These are phyloP conservation scores for Silene vulgaris DNA, from an alignment of 179 eudicot genomes.

Conservation along the genomic window DNA sequence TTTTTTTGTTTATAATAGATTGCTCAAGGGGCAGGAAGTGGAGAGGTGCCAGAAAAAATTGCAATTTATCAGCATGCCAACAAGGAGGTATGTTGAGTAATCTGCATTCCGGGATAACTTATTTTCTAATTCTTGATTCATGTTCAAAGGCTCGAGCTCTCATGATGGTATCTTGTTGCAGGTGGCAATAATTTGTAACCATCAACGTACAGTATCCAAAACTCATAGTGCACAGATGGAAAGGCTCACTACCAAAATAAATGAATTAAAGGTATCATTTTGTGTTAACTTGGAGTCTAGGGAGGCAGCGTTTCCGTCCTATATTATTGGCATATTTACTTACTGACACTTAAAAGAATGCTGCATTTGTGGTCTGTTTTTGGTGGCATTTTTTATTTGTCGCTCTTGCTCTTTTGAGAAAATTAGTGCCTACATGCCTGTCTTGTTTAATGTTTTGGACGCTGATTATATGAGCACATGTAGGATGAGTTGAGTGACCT, in stretches of 20 bases:
- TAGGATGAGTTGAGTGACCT: constrained; percentile 58
- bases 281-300: neutral
- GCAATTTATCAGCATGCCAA: constrained; percentile 74
- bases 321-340: neutral
- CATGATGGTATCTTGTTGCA: constrained; percentile 33
- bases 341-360: neutral
- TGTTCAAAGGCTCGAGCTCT: constrained; percentile 7
- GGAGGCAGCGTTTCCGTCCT: neutral
- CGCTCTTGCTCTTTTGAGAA: neutral
- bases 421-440: neutral
- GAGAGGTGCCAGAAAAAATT: constrained; percentile 67
- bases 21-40: constrained; percentile 52
- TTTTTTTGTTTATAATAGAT: constrained; percentile 43
- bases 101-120: constrained; percentile 4
- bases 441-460: neutral
- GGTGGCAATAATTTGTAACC: constrained; percentile 97
- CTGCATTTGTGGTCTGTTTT: neutral
- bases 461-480: constrained; percentile 17
- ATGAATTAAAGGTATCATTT: constrained; percentile 65
- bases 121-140: neutral
- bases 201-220: constrained; percentile 94
- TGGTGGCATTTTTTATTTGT: neutral
- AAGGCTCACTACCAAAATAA: constrained; percentile 56
- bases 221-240: constrained; percentile 74
- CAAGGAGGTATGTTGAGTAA: constrained; percentile 60